These are phyloP conservation scores for Fraxinus pennsylvanica DNA, from an alignment of 257 asterid species.

Conservation along the genomic window DNA sequence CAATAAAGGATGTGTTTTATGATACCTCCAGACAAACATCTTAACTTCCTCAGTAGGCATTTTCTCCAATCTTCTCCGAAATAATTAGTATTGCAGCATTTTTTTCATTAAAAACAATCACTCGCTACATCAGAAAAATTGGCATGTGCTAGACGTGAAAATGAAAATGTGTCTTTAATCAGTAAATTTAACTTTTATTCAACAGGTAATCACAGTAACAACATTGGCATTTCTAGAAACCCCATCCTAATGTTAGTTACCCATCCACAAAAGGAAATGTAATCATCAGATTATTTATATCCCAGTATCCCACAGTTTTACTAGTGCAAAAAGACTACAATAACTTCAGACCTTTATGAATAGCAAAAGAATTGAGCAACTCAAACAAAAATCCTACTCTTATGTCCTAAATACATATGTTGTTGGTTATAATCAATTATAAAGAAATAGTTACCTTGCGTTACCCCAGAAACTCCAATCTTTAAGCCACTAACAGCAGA, in stretches of 20 bases:
- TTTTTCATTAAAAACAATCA: background rate
- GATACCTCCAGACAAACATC: conserved; percentile 13
- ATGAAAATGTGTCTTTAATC: background rate
- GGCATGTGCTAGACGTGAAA: background rate
- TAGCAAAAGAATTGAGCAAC: conserved; percentile 21
- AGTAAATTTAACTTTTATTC: background rate
- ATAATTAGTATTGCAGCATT: background rate
- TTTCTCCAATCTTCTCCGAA: conserved; percentile 7
- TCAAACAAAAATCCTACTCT: conserved; percentile 12
- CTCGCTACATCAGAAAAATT: background rate
- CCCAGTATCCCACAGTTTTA: background rate
- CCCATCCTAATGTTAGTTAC: conserved; percentile 5
- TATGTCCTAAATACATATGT: conserved; percentile 6
- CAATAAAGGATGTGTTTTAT: conserved; percentile 13
- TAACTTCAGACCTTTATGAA: background rate
- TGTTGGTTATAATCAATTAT: conserved; percentile 18
- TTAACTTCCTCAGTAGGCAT: conserved; percentile 12
- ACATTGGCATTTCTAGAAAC: background rate
- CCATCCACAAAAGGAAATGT: background rate
- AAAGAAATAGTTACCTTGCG: conserved; percentile 56
- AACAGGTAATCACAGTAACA: conserved; percentile 11
- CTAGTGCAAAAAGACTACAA: background rate
- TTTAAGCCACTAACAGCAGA: conserved; percentile 98
- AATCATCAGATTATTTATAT: background rate
- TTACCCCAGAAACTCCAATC: conserved; percentile 75